Percentiles rank a stretch among this genome's conserved stretches.
These are phyloP conservation scores for Trametes gibbosa DNA, from an alignment of 768 basidiomycete species.

Conservation along the genomic window DNA sequence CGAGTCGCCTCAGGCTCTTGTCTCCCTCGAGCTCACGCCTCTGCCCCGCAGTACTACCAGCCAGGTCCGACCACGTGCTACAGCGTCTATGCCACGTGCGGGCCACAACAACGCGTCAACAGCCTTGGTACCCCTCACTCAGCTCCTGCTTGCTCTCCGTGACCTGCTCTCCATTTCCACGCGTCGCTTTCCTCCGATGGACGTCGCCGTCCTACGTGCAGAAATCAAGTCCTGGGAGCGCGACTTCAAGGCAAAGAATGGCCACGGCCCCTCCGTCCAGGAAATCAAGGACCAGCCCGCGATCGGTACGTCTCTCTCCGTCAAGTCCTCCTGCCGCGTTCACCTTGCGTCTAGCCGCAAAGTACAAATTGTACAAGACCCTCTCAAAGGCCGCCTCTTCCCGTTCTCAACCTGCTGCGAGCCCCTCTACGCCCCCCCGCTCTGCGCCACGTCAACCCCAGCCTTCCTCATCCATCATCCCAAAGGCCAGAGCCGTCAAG, in stretches of 20 bases:
- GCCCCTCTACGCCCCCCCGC: constrained; percentile 35
- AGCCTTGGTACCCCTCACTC: background rate
- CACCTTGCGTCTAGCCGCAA: constrained; percentile 51
- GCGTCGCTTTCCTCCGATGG: constrained; percentile 26
- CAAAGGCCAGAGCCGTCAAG: constrained; percentile 51
- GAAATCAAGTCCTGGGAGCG: constrained; percentile 82
- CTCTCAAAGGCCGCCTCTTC: constrained; percentile 48
- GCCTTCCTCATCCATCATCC: constrained; percentile 39
- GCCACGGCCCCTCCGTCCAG: constrained; percentile 59
- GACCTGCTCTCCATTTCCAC: background rate
- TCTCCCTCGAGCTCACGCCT: no score
- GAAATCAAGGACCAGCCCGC: constrained; percentile 63
- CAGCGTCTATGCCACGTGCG: background rate
- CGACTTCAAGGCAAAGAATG: constrained; percentile 54
- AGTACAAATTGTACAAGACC: constrained; percentile 81
- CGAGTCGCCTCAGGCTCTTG: background rate
- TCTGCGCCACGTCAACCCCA: constrained; percentile 27
- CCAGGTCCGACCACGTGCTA: background rate
- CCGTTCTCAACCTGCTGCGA: constrained; percentile 31
- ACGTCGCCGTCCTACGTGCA: constrained; percentile 51
- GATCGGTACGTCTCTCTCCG: constrained; percentile 51
- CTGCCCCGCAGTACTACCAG: no score
- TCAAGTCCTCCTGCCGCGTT: constrained; percentile 12
- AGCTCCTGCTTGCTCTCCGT: background rate
- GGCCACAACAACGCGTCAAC: constrained; percentile 20